Evolutionary conservation across 176 grass and related monocot species (phyloP), one percentile per base, ranked within the genome.

Genomic region (Hyparrhenia diplandra): DNA sequence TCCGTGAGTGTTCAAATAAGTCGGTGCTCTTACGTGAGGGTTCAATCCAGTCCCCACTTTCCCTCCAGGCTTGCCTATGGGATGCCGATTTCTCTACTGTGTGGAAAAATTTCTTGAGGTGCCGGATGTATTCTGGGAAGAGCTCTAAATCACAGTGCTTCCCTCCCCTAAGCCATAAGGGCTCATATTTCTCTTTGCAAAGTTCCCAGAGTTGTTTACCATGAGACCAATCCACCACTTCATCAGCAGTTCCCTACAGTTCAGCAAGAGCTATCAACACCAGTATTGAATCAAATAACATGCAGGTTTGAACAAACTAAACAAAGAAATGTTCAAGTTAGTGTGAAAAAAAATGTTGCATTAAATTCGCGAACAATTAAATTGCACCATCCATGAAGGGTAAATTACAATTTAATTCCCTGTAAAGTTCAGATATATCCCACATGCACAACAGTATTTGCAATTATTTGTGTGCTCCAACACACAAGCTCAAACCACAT

Each of bases 141-240:
- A 97, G 89, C 80, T 97, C 94, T 65, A 94, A 84, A 75, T 97
- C 88, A 77, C 94, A 94, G 80, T 97, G 94, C 51, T 97, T 94
- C 29, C 94, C 94, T 32, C 94, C 94, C 83, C 82, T 92, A 3
- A 97, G 74, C 94, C 94, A 97, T 17, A 97, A 88, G 45, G 94
- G 94, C 63, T 97, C 94, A 63, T 92, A 94, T 89, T 97, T 97
- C 62, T 92, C 85, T 81, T 89, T 90, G 70, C 94, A 97, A 34
- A 94, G 75, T 66, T 94, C 94, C 94, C 91, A 97, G 21, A 97
- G 89, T 40, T 90, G 89, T 72, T 90, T 91, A 16, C 91, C 94
- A 71, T 97, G 94, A 49, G 94, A 97, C 76, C 87, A 97, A 72
- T 97, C 87, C 57, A 97, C 94, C 27, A 97, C 91, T 79, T 97